Evolutionary conservation across 148 eudicot genomes (phyloP), one percentile per base, ranked within the genome.

Genomic region (Rhododendron mucronatum): DNA sequence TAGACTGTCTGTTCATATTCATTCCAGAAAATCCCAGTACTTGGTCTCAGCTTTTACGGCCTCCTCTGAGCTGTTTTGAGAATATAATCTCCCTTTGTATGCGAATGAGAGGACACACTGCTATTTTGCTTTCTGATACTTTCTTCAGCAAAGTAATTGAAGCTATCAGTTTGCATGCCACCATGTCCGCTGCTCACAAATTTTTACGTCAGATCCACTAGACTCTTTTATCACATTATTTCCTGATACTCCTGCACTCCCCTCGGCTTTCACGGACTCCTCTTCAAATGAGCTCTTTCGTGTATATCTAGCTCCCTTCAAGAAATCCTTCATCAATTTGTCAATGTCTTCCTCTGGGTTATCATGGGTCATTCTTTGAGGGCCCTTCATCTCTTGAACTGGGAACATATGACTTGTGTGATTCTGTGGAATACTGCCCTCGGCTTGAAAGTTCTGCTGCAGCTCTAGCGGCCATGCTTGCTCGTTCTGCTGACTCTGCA

Each of bases 381-480:
- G 82, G 84, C 81, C 59, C 84, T 13, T 90, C 93, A 86, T 80
- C 89, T 86, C 86, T 84, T 76, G 6, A 14, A 78, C 71, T 74
- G 82, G 87, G 82, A 69, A 7, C 48, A 67, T 84, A 88, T 51
- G 92, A 86, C 51, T 48, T 82, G 8, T 82, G 88, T 35, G 90
- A 86, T 85, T 90, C 92, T n/a, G 88, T 63, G 37, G 93, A 90
- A 86, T 83, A 45, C 41, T 87, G 89, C 13, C 83, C 91, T 57
- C 82, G 91, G 8, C 87, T 92, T 55, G 99, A 87, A 87, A 95
- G 89, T 88, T 92, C 95, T 23, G 98, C 99, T 79, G 99, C 99
- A 87, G 99, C 99, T 94, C 96, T 91, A 69, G 99, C 99, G 88
- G 99, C 99, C 90, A 91, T 88, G 89, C 96, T 94, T 80, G 99